Base-by-base conservation (phyloP, 2,329 filamentous ascomycete genomes). In the Fusarium incarnatum region DNA sequence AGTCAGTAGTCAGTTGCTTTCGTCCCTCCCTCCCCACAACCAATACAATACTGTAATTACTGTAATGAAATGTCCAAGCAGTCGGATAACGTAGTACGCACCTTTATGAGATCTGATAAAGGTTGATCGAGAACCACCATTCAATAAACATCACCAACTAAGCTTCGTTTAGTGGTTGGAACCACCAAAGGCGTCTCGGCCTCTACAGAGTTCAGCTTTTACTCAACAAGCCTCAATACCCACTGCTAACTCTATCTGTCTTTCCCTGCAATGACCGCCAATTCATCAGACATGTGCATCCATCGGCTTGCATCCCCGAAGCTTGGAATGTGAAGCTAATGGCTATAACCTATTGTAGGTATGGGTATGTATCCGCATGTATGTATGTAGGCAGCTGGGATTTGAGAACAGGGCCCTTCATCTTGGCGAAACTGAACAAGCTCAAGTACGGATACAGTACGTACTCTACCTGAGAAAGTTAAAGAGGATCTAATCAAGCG, bases 311-410 rank as follows among this genome's bases (percentile, higher is more conserved):
- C 46, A 34, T 71, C 68, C 68, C 64, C 68, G 53, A 47, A 37
- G 15, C 45, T 44, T 71, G 60, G 68, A 69, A 71, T 71, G 64
- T 22, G 8, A 60, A 56, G 53, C 68, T 66, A 69, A 41, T 41
- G 22, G 28, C 28, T 47, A 20, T 11, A 37, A 10, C 34, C 34
- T 37, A 11, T 37, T 37, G 34, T 37, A 11, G 22, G 22, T 22
- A 22, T 22, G 12, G 28, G 28, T 28, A 28, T 28, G 28, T 28
- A 28, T 28, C 28, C 28, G 28, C 28, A 28, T 28, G 34, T n/a
- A 37, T 37, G 34, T 37, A 37, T n/a, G 8, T 16, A 67, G 44
- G 62, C 40, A 56, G 49, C n/a, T 60, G 55, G 58, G 54, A 65
- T 44, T 40, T 30, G 23, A 30, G 12, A 37, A 37, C 22, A 23